Evolutionary conservation across 2,329 filamentous ascomycete species (phyloP).

Genomic region (Colletotrichum sp.): DNA sequence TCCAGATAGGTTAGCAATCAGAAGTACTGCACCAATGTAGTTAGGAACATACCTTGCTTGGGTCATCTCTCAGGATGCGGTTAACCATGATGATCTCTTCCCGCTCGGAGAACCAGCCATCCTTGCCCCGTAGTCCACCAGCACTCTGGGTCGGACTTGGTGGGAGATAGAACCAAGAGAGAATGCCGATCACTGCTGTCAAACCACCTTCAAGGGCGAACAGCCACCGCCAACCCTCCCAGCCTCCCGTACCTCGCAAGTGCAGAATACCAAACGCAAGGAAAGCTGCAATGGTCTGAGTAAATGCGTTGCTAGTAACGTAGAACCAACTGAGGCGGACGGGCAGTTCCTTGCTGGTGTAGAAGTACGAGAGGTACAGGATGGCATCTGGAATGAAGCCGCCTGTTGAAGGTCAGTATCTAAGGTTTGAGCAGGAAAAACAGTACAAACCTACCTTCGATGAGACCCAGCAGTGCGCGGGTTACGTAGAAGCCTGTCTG

Average conservation of each 20-base stretch:
- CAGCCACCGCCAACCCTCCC: conserved; percentile 59
- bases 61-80: conserved; percentile 44
- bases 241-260: conserved; percentile 50
- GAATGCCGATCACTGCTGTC: conserved; percentile 48
- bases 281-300: conserved; percentile 55
- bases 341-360: conserved; percentile 69
- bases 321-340: conserved; percentile 70
- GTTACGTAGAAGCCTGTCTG: conserved; percentile 34
- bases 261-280: conserved; percentile 60
- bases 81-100: conserved; percentile 70
- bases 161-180: conserved; percentile 49
- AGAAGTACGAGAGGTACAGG: conserved; percentile 65
- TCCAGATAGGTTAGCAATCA: background rate
- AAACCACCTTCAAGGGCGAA: conserved; percentile 50
- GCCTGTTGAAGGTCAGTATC: background rate
- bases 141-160: conserved; percentile 64
- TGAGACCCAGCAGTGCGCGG: conserved; percentile 45
- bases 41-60: conserved; percentile 3
- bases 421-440: background rate
- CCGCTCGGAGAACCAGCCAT: conserved; percentile 61
- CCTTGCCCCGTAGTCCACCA: conserved; percentile 57
- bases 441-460: conserved; percentile 63
- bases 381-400: conserved; percentile 37
- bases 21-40: accelerated
- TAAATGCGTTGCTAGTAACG: conserved; percentile 57